phyloP scores from a whole-genome alignment of 1,284 basidiomycete genomes.

The Serendipita sp. region DNA sequence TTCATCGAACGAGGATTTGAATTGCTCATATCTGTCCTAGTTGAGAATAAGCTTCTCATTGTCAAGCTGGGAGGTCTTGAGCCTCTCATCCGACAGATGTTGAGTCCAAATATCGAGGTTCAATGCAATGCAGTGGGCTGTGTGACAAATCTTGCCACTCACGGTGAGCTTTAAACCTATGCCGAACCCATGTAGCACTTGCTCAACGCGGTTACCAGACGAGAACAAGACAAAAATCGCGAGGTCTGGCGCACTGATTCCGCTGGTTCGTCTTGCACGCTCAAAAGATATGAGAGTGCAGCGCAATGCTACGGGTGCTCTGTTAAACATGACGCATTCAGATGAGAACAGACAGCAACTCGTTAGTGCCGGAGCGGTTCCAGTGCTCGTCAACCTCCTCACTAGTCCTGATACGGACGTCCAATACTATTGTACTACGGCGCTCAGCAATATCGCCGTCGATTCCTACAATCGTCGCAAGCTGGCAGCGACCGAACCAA shows the following conservation, averaged over 20 bases:
- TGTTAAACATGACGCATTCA: conserved; percentile 99
- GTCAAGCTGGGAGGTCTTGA: conserved; percentile 97
- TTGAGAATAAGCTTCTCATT: conserved; percentile 98
- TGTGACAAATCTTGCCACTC: conserved; percentile 96
- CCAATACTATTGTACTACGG: conserved; percentile 99
- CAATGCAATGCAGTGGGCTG: conserved; percentile 99
- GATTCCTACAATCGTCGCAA: conserved; percentile 90
- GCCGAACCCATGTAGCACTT: too few relatives aligned
- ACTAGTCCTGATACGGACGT: conserved; percentile 98
- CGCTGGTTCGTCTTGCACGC: conserved; percentile 87
- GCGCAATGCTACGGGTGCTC: conserved; percentile 92
- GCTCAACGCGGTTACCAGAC: conserved; percentile 30
- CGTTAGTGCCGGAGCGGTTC: conserved; percentile 96
- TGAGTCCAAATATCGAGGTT: conserved; percentile 97
- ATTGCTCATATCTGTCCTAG: conserved; percentile 27
- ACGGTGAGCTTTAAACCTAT: conserved; percentile 42
- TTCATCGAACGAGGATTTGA: conserved; percentile 14
- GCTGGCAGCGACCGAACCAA: conserved; percentile 87
- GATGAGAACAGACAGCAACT: conserved; percentile 99
- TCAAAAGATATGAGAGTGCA: conserved; percentile 99
- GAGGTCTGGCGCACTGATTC: conserved; percentile 94
- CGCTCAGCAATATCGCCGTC: conserved; percentile 95
- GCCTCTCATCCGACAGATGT: conserved; percentile 97
- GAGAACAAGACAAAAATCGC: conserved; percentile 99
- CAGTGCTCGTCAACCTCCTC: conserved; percentile 87